Percentiles rank a stretch among this genome's conserved stretches.
Evolutionary conservation across 768 basidiomycete genomes (phyloP).

Genomic region (Collybia nuda): DNA sequence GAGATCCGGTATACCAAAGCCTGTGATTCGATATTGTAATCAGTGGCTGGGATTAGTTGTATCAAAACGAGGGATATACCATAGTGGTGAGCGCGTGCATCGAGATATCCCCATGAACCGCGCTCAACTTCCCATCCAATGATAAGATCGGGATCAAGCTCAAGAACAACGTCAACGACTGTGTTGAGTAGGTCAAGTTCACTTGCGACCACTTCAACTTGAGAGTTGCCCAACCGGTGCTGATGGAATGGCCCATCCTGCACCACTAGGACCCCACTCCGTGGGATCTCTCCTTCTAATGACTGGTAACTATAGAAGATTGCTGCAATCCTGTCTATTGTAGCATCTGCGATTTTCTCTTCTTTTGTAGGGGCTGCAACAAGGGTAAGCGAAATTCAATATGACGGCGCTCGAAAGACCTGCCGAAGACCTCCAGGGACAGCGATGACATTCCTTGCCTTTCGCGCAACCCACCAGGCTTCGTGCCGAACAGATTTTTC

Average conservation of each 20-base stretch:
- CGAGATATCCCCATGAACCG: conserved; percentile 89
- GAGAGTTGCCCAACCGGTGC: conserved; percentile 40
- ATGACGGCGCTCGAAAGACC: conserved; percentile 19
- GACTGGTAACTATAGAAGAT: conserved; percentile 75
- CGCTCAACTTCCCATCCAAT: conserved; percentile 91
- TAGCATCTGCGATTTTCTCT: conserved; percentile 63
- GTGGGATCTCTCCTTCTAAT: conserved; percentile 35
- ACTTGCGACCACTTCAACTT: conserved; percentile 52
- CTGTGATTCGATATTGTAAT: conserved; percentile 36
- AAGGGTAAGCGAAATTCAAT: not conserved
- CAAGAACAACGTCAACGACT: conserved; percentile 68
- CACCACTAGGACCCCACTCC: conserved; percentile 56
- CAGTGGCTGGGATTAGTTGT: not conserved
- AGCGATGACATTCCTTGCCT: conserved; percentile 77
- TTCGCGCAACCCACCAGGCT: conserved; percentile 39
- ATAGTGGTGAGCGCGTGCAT: conserved; percentile 58
- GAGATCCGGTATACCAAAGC: conserved; percentile 67
- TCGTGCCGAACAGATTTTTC: conserved; percentile 48
- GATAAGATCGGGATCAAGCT: conserved; percentile 88
- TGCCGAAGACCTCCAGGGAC: conserved; percentile 85
- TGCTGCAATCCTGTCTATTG: conserved; percentile 62
- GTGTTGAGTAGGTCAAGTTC: conserved; percentile 85
- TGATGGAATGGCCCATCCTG: conserved; percentile 33
- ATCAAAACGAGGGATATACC: conserved; percentile 37
- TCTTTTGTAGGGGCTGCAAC: conserved; percentile 57